Base-by-base conservation (phyloP, 78 protist genomes). In the Dictyostelium firmibasis region DNA sequence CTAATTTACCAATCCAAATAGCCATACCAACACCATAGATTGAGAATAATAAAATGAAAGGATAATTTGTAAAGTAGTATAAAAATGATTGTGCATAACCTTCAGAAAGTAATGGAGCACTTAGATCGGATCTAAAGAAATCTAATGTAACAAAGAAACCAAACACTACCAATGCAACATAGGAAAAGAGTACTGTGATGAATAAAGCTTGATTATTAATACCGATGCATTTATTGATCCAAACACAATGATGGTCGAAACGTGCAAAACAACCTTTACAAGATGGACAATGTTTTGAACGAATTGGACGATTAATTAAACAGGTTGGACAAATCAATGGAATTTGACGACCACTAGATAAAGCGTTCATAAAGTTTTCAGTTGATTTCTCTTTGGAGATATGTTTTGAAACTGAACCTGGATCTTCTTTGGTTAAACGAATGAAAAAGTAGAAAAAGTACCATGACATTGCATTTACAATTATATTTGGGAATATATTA, bases 161-260 rank as follows among this genome's bases (percentile, higher is more conserved):
- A 44, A 53, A 74, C 9, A 85, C 4, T 31, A 85, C 83, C 47
- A 74, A 33, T 4, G 10, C 3, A 3, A 85, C 82, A 74, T 74
- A 85, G 4, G 62, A 67, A 7, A 85, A 85, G 1, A 85, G 8
- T n/a, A 85, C 57, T 31, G 50, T 25, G 14, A 85, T 74, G 36
- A 85, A 85, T 50, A 85, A 53, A 2, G 47, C 35, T 75, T 91
- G 85, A 41, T 91, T 77, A 38, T 74, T 35, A 4, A 85, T 16
- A 79, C 95, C 97, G 18, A 96, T 87, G 81, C 97, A 96, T 43
- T 93, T 96, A 81, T 92, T 85, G 7, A 96, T 81, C 97, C 97
- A 96, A n/a, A 74, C 76, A 47, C 97, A 96, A 85, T 96, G 97
- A 83, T 96, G 97, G 62, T 96, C 97, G 69, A 96, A 96, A 31